Base-by-base conservation (phyloP, 2,329 filamentous ascomycete species). In the Colletotrichum sp. region DNA sequence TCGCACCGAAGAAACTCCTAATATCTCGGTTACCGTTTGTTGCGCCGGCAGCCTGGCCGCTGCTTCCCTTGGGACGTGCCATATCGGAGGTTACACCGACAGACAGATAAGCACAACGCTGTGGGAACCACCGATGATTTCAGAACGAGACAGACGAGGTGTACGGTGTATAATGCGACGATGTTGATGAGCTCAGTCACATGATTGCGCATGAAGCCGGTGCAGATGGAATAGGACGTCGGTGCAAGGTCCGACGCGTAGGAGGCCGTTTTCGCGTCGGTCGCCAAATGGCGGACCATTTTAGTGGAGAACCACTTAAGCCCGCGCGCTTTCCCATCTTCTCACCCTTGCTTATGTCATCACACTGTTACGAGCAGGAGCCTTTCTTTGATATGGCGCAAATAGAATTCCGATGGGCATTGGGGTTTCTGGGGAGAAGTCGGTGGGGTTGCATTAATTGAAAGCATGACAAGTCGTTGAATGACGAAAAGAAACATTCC, bases 231-330 rank as follows among this genome's bases (percentile, higher is more conserved):
- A 64, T 69, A 21, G 74, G n/a, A 39, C 62, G 62, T 71, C 36
- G n/a, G 44, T 49, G 44, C n/a, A 49, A 36, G 36, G 49, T 64
- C 74, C 44, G 64, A 76, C 74, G 74, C 74, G 74, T 74, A 30
- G 34, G 55, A 72, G 55, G 32, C 59, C 49, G 36, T 72, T 73
- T 67, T 73, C 74, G 74, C 74, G 74, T 76, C 64, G 44, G 44
- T 66, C 44, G 52, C 55, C 65, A 65, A 34, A 52, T 30, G 30
- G 71, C 66, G 44, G 18, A 34, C n/a, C 32, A 36, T 10, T 73
- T 67, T 72, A 69, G 65, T 76, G 70, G 70, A 5, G 70, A 65
- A 65, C 13, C 74, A 74, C 74, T 76, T 76, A 36, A 69, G 26
- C 16, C 32, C 26, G 6, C 24, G n/a, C 26, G 36, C 34, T 64